phyloP scores from a whole-genome alignment of 1,284 basidiomycete species.

The Irpex lacteus region DNA sequence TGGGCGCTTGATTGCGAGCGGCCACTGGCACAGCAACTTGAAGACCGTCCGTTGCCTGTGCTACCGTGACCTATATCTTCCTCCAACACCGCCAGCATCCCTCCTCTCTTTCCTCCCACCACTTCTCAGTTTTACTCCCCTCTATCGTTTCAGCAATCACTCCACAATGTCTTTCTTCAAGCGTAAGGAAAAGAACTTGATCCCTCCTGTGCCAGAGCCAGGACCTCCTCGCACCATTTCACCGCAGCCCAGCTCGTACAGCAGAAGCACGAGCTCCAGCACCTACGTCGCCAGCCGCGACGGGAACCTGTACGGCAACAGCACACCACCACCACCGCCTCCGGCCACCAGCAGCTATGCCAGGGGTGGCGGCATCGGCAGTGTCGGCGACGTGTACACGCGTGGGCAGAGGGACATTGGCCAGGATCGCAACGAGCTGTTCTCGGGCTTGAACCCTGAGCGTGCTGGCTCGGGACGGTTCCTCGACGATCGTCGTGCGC shows the following conservation, averaged over 20 bases:
- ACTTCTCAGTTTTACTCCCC: constrained; percentile 1
- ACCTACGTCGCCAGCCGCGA: constrained; percentile 69
- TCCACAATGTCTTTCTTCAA: constrained; percentile 72
- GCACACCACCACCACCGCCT: constrained; percentile 28
- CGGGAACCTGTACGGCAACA: constrained; percentile 45
- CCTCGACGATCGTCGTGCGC: constrained; percentile 50
- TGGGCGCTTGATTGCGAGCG: neutral
- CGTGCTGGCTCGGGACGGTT: constrained; percentile 57
- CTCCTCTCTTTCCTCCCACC: neutral
- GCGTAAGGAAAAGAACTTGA: constrained; percentile 64
- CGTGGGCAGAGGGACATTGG: constrained; percentile 55
- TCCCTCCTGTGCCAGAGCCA: constrained; percentile 60
- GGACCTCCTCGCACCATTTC: constrained; percentile 28
- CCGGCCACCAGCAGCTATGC: constrained; percentile 30
- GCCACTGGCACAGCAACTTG: neutral
- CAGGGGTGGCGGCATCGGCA: constrained; percentile 45
- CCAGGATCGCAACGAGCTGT: constrained; percentile 71
- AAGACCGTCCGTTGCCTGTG: neutral
- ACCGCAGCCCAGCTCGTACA: constrained; percentile 36
- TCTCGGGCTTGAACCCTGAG: constrained; percentile 67
- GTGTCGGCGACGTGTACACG: constrained; percentile 60
- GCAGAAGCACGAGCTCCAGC: constrained; percentile 43
- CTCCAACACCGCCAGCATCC: neutral
- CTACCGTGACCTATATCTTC: neutral
- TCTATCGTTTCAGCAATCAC: neutral